Evolutionary conservation across 805 yeast species (phyloP), one percentile per base, ranked within the genome.

Genomic region (Teunomyces lycoperdinae): DNA sequence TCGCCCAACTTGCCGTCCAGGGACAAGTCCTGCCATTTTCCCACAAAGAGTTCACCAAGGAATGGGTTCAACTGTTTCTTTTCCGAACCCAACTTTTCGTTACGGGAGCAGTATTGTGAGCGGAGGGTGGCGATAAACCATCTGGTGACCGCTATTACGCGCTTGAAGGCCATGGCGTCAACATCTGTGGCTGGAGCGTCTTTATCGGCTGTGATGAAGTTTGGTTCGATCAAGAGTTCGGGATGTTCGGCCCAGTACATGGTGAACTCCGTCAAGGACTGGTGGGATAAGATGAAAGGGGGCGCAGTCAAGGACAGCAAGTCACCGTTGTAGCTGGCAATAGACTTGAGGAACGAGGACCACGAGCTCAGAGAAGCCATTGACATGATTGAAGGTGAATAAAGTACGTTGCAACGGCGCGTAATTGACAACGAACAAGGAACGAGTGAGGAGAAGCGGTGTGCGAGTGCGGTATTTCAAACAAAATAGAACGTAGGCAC

Each of bases 11-110:
- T 73, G 9, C 72, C 66, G 38, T 77, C 79, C 24, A 20, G 24
- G 11, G 61, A 53, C 8, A 14, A n/a, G 54, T 83, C 89, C 3
- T 68, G 70, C 96, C 97, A 90, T 60, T 85, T 83, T 42, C 97
- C 98, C 33, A 89, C 87, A 60, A 91, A 94, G 43, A 90, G 75
- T 72, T 94, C 99, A 48, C 99, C 99, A 54, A 94, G 73, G 61
- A 94, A 92, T 40, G 99, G 99, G 65, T 94, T 94, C 65, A 94
- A 74, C 7, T 99, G 98, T 70, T 94, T 94, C 79, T 94, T 94
- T 70, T 94, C 99, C 36, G 89, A 78, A n/a, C 98, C 98, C 79
- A 87, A 79, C 46, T 84, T 78, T 71, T 92, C 97, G 65, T 83
- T 88, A 64, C 99, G 81, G 17, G 96, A 86, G 64, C 96, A 87